Conservation (phyloP, 2,329 filamentous ascomycete genomes). For the Colletotrichum caudatum region DNA sequence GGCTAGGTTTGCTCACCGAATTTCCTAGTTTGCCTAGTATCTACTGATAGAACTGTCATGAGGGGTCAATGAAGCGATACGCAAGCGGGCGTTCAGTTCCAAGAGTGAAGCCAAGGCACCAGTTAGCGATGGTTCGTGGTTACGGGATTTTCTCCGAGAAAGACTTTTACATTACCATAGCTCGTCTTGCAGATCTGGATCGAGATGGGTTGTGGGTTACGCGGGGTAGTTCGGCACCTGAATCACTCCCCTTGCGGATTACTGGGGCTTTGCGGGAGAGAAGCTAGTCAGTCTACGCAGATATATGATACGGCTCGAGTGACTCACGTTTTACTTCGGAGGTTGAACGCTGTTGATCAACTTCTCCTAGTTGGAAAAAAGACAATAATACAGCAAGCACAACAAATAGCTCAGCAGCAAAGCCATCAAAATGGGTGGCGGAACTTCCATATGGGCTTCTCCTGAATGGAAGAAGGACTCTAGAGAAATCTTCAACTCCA, state of each 20-base stretch:
- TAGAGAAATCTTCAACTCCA: conserved; percentile 53
- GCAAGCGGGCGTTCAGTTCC: neutral
- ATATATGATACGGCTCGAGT: conserved; percentile 32
- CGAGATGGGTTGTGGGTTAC: conserved; percentile 31
- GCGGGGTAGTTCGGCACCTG: conserved; percentile 38
- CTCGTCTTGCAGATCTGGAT: conserved; percentile 1
- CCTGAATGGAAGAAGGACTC: conserved; percentile 53
- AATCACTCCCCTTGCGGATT: conserved; percentile 16
- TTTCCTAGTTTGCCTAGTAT: conserved; percentile 28
- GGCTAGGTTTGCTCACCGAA: conserved; percentile 27
- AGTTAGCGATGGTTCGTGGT: neutral
- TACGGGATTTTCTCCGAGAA: conserved; percentile 27
- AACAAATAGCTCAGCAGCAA: neutral
- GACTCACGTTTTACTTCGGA: neutral
- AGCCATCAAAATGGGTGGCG: conserved; percentile 50
- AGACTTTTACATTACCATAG: neutral
- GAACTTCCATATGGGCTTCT: conserved; percentile 53
- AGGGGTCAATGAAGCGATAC: neutral
- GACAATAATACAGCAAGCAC: neutral
- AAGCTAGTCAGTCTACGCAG: conserved; percentile 15
- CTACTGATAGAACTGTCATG: neutral
- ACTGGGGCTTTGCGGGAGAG: neutral
- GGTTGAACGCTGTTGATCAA: neutral
- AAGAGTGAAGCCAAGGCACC: neutral
- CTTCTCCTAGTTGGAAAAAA: neutral